A percentile compares a stretch with the other conserved stretches of the same genome.
phyloP scores from a whole-genome alignment of 2,329 filamentous ascomycete genomes.

The Acarospora socialis region DNA sequence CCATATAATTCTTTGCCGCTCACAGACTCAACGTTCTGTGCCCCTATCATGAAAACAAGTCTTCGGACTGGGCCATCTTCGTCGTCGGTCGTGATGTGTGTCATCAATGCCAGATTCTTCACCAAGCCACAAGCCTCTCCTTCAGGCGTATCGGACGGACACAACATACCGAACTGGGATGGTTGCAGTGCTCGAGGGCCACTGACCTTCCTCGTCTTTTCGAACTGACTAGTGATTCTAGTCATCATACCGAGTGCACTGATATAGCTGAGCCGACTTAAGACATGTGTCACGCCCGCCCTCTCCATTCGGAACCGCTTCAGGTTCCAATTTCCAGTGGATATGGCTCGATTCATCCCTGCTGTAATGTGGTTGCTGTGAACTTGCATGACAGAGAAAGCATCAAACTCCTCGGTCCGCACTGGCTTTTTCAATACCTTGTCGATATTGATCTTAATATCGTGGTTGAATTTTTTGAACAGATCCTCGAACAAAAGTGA shows the following conservation, averaged over 20 bases:
- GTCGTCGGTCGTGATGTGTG: conserved; percentile 93
- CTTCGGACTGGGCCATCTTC: conserved; percentile 82
- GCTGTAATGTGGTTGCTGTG: conserved; percentile 78
- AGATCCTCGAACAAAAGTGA: conserved; percentile 92
- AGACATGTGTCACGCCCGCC: conserved; percentile 88
- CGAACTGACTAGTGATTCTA: conserved; percentile 92
- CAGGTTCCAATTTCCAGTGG: conserved; percentile 93
- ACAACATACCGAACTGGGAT: conserved; percentile 97
- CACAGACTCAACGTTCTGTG: conserved; percentile 65
- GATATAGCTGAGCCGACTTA: conserved; percentile 93
- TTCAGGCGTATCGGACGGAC: conserved; percentile 93
- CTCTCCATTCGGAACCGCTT: conserved; percentile 99
- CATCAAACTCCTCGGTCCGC: conserved; percentile 75
- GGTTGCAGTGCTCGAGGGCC: conserved; percentile 91
- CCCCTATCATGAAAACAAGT: conserved; percentile 73
- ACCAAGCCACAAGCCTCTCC: conserved; percentile 95
- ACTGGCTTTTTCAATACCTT: conserved; percentile 92
- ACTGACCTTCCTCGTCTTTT: conserved; percentile 93
- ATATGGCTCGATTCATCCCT: conserved; percentile 90
- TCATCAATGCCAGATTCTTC: conserved; percentile 97
- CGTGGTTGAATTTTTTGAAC: conserved; percentile 86
- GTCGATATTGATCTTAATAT: conserved; percentile 87
- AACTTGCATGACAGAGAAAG: conserved; percentile 67
- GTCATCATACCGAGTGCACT: conserved; percentile 99
- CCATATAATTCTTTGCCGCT: conserved; percentile 77